Evolutionary conservation across 192 early-diverging fungal species (phyloP), one percentile per base, ranked within the genome.

Genomic region (Backusella liffmaniae): DNA sequence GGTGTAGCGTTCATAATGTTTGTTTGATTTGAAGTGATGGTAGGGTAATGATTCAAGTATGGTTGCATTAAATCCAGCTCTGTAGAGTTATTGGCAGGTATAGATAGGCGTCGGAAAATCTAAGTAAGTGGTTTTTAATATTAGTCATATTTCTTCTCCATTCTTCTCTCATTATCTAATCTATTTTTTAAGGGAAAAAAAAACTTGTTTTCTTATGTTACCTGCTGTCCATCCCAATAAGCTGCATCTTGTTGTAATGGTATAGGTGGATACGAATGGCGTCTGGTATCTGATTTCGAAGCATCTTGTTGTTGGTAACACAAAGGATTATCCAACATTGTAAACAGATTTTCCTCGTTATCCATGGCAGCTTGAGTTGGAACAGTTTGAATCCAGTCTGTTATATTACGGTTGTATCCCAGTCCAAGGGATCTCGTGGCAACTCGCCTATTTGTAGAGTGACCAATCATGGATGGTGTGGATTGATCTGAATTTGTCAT

Each of bases 91-190:
- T 69, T 23, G n/a, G 67, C n/a, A 21, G 67, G 36, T 26, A 39
- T 21, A 18, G 67, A 69, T 41, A 69, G 4, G 37, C 67, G 67
- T 68, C 67, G 67, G 21, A 68, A 37, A 39, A 68, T 68, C 67
- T 68, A 68, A 35, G 34, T 41, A 13, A 10, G n/a, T 68, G 34
- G 18, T 68, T 36, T 36, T 36, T 68, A 37, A 37, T 35, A 21
- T 67, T 35, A 67, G 16, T 36, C 34, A 35, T 34, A 4, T 30
- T 35, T 29, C 26, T 35, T 35, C 26, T 18, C 8, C 36, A 2
- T 32, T 18, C 29, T 67, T 32, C 46, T n/a, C 36, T 67, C 32
- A 67, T 30, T 35, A 67, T 35, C 16, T 67, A 35, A 67, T 67
- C 30, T 35, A 15, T 67, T 30, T 66, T 16, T 34, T 39, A 10